These are phyloP conservation scores for Noccaea bulbosa DNA, from an alignment of 345 rosid species.

Conservation along the genomic window DNA sequence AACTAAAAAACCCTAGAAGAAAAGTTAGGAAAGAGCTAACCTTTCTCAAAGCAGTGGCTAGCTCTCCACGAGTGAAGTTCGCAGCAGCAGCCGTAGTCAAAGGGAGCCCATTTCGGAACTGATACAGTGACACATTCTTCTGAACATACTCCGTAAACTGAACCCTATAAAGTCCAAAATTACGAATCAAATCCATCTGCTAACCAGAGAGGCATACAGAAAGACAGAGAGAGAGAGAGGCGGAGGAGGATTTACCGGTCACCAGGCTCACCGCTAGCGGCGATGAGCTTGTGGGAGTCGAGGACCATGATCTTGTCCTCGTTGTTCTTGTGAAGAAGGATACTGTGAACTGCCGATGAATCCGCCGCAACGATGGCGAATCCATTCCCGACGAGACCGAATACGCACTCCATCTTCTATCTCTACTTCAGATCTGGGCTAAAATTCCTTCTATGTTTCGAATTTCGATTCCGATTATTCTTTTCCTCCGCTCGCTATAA, in stretches of 20 bases:
- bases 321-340: constrained; percentile 86
- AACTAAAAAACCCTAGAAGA: constrained; percentile 7
- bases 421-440: constrained; percentile 37
- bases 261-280: constrained; percentile 97
- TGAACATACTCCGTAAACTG: constrained; percentile 96
- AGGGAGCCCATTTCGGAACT: constrained; percentile 91
- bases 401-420: constrained; percentile 82
- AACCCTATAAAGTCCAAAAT: constrained; percentile 52
- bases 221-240: background rate
- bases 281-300: constrained; percentile 93
- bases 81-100: constrained; percentile 92
- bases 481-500: constrained; percentile 21
- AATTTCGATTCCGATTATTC: constrained; percentile 2
- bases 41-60: constrained; percentile 95
- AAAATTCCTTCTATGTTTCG: background rate
- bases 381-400: constrained; percentile 88
- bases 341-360: constrained; percentile 90
- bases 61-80: constrained; percentile 91
- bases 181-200: background rate
- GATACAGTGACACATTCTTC: constrained; percentile 93
- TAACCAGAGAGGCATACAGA: background rate
- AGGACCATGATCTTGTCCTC: constrained; percentile 98
- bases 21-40: constrained; percentile 43
- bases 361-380: constrained; percentile 86
- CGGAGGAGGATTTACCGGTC: constrained; percentile 59